Evolutionary conservation across 2,329 filamentous ascomycete species (phyloP).

Genomic region (Aspergillus quadricinctus): DNA sequence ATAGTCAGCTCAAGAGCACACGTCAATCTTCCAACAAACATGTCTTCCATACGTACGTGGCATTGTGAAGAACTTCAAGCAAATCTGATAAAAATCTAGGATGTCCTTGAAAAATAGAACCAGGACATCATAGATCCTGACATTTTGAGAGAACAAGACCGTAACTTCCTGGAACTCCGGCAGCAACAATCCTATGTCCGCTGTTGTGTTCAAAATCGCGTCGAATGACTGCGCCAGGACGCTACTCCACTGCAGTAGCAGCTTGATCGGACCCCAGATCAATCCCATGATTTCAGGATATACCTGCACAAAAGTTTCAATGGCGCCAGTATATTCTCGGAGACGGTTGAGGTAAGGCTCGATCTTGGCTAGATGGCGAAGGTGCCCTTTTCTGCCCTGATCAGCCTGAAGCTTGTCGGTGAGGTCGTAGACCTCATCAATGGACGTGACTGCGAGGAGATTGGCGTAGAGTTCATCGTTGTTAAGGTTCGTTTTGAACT

Average conservation of each 20-base stretch:
- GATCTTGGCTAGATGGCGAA: conserved; percentile 1
- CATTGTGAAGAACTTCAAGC: conserved; percentile 28
- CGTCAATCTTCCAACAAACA: background rate
- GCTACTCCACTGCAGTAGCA: conserved; percentile 1
- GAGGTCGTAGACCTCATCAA: conserved; percentile 2
- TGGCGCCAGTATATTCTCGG: background rate
- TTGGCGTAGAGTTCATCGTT: background rate
- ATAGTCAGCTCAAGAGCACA: no score
- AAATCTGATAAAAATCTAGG: conserved; percentile 32
- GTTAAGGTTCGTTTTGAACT: conserved; percentile 1
- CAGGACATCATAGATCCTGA: conserved; percentile 4
- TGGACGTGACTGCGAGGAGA: background rate
- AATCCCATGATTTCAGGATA: background rate
- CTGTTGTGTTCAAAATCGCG: background rate
- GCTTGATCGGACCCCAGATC: conserved; percentile 5
- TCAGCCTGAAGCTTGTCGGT: conserved; percentile 1
- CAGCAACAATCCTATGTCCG: conserved; percentile 11
- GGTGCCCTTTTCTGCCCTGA: background rate
- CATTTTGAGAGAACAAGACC: background rate
- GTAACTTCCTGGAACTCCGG: conserved; percentile 2
- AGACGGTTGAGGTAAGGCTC: conserved; percentile 1
- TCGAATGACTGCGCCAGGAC: conserved; percentile 1
- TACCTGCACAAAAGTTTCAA: conserved; percentile 1
- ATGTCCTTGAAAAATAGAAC: conserved; percentile 35
- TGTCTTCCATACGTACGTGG: conserved; percentile 13